phyloP scores from a whole-genome alignment of 352 stramenopile species.

The Hyaloperonospora brassicae region DNA sequence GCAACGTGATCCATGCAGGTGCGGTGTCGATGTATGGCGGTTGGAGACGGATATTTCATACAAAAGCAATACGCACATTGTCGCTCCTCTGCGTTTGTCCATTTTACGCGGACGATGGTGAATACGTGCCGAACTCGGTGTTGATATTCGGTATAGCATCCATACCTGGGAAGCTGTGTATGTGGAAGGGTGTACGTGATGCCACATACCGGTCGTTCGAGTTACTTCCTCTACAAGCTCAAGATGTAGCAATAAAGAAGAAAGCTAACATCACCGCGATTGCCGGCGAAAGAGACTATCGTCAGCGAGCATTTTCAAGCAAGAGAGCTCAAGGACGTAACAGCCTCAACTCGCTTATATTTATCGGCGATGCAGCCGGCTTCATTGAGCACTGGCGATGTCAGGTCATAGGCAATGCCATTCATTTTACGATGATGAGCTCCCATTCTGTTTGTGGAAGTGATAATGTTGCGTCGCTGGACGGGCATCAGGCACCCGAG shows the following conservation, averaged over 20 bases:
- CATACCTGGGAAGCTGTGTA: slow-evolving; percentile 41
- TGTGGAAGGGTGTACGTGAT: slow-evolving; percentile 56
- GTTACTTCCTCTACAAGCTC: slow-evolving; percentile 40
- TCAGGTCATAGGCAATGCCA: slow-evolving; percentile 33
- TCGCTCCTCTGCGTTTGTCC: slow-evolving; percentile 59
- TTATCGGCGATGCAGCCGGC: slow-evolving; percentile 50
- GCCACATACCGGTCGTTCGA: slow-evolving; percentile 35
- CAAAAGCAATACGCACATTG: slow-evolving; percentile 25
- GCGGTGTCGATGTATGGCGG: slow-evolving; percentile 72
- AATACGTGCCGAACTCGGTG: slow-evolving; percentile 60
- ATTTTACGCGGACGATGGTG: slow-evolving; percentile 66
- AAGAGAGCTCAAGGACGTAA: slow-evolving; percentile 24
- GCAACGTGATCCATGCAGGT: slow-evolving; percentile 47
- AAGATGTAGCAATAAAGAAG: slow-evolving; percentile 34
- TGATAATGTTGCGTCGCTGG: slow-evolving; percentile 6
- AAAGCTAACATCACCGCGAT: slow-evolving; percentile 68
- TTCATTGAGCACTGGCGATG: slow-evolving; percentile 75
- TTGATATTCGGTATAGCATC: slow-evolving; percentile 57
- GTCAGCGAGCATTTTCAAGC: slow-evolving; percentile 66
- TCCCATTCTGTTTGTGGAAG: slow-evolving; percentile 18
- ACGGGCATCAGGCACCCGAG: slow-evolving; percentile 3
- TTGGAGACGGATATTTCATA: slow-evolving; percentile 43
- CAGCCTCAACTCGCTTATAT: slow-evolving; percentile 67
- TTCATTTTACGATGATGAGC: slow-evolving; percentile 76
- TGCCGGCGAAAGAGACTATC: slow-evolving; percentile 70